Conservation (phyloP, 768 basidiomycete genomes). For the Boletus vermiculosoides region DNA sequence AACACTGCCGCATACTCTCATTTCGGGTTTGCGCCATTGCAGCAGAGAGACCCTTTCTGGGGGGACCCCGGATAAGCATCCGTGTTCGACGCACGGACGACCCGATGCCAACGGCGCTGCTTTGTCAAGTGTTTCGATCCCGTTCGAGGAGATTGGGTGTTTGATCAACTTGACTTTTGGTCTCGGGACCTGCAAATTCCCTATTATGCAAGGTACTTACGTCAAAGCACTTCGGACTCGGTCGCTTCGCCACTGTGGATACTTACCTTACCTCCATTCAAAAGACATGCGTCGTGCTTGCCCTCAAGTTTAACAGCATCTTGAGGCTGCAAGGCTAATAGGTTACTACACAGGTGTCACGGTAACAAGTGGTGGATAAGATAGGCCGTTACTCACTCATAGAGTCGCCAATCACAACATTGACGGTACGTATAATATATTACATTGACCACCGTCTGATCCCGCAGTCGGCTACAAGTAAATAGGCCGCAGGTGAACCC, state of each 20-base stretch:
- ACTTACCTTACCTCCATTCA: background rate
- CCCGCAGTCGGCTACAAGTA: background rate
- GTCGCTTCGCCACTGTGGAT: background rate
- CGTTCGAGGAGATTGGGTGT: background rate
- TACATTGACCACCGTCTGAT: background rate
- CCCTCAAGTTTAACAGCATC: too few relatives aligned
- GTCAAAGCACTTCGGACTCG: background rate
- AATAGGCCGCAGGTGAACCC: background rate
- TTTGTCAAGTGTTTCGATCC: background rate
- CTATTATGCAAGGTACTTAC: background rate
- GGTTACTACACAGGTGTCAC: background rate
- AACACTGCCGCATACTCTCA: background rate
- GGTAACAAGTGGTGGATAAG: background rate
- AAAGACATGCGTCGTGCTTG: background rate
- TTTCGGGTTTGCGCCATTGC: background rate
- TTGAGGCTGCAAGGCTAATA: too few relatives aligned
- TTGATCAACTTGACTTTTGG: background rate
- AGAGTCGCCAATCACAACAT: too few relatives aligned
- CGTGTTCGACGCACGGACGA: background rate
- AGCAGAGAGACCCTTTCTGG: too few relatives aligned
- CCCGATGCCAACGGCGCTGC: background rate
- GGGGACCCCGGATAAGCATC: background rate
- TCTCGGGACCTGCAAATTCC: background rate
- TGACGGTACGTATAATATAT: background rate
- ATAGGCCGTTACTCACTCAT: background rate